phyloP scores from a whole-genome alignment of 768 basidiomycete genomes.

The Tremella yokohamensis region DNA sequence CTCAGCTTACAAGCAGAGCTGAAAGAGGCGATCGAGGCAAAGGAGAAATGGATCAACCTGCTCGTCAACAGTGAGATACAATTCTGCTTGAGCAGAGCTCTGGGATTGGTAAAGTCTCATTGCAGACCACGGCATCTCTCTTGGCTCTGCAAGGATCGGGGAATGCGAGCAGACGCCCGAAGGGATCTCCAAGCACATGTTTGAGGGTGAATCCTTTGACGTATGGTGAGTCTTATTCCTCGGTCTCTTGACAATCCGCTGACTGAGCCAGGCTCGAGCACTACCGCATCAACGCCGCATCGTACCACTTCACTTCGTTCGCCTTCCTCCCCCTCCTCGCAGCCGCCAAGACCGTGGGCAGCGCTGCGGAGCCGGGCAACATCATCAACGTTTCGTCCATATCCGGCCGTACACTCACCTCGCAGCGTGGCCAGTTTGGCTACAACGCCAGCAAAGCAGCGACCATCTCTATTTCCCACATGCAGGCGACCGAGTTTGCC shows the following conservation, averaged over 20 bases:
- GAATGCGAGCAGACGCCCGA: slow-evolving; percentile 35
- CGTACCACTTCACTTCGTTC: slow-evolving; percentile 68
- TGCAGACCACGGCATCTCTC: slow-evolving; percentile 40
- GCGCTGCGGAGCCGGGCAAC: slow-evolving; percentile 52
- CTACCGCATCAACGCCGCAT: slow-evolving; percentile 45
- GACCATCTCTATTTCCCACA: slow-evolving; percentile 35
- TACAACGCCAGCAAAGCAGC: slow-evolving; percentile 53
- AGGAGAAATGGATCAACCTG: slow-evolving; percentile 46
- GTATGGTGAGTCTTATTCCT: slow-evolving; percentile 14
- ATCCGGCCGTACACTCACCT: slow-evolving; percentile 53
- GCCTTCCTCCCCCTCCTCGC: slow-evolving; percentile 78
- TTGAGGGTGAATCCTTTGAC: slow-evolving; percentile 35
- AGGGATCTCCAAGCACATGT: slow-evolving; percentile 38
- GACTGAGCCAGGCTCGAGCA: slow-evolving; percentile 26
- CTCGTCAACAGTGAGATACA: slow-evolving; percentile 41
- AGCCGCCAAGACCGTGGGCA: slow-evolving; percentile 57
- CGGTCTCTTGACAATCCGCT: too few species aligned
- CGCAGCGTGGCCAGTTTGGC: slow-evolving; percentile 54
- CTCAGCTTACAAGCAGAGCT: slow-evolving; percentile 1
- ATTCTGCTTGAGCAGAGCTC: too few species aligned
- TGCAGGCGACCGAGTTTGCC: slow-evolving; percentile 43
- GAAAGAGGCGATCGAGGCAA: slow-evolving; percentile 21
- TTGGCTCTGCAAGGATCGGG: slow-evolving; percentile 26
- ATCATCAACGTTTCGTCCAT: slow-evolving; percentile 55
- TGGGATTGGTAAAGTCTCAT: not conserved